Percentiles rank a stretch among this genome's conserved stretches.
These are phyloP conservation scores for Opeltia flavorubescens DNA, from an alignment of 495 filamentous ascomycete species.

Conservation along the genomic window DNA sequence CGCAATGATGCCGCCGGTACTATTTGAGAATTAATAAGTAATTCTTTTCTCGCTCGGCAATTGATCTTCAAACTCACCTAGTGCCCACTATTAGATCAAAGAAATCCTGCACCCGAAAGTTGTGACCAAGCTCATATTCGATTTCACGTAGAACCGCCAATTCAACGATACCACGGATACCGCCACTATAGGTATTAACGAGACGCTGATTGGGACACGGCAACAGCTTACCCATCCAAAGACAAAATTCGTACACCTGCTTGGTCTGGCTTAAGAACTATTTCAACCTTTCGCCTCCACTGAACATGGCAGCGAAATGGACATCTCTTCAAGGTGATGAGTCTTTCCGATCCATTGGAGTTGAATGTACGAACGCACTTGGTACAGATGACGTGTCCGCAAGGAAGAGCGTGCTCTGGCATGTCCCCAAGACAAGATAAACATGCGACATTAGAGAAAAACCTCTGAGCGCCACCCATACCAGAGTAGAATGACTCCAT, in stretches of 20 bases:
- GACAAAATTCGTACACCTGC: constrained; percentile 24
- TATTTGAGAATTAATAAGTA: constrained; percentile 7
- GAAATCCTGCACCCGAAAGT: constrained; percentile 28
- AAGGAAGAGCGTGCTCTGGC: constrained; percentile 39
- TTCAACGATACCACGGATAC: constrained; percentile 28
- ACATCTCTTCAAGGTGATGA: constrained; percentile 4
- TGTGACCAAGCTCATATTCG: constrained; percentile 14
- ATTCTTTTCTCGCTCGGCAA: constrained; percentile 3
- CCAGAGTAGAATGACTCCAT: constrained; percentile 18
- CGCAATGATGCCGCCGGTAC: constrained; percentile 43
- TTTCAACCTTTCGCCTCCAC: neutral
- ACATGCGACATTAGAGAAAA: constrained; percentile 31
- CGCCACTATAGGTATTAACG: constrained; percentile 20
- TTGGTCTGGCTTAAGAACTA: constrained; percentile 20
- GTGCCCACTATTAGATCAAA: constrained; percentile 41
- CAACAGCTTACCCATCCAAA: constrained; percentile 25
- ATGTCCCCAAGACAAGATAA: constrained; percentile 40
- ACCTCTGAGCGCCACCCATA: constrained; percentile 4
- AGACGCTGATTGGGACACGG: neutral
- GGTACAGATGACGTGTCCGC: constrained; percentile 44
- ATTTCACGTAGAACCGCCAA: constrained; percentile 23
- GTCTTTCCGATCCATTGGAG: neutral
- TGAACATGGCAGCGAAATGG: neutral
- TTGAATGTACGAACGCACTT: constrained; percentile 26
- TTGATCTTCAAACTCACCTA: constrained; percentile 19